Base-by-base conservation (phyloP, 495 filamentous ascomycete genomes). In the Daldinia grandis region DNA sequence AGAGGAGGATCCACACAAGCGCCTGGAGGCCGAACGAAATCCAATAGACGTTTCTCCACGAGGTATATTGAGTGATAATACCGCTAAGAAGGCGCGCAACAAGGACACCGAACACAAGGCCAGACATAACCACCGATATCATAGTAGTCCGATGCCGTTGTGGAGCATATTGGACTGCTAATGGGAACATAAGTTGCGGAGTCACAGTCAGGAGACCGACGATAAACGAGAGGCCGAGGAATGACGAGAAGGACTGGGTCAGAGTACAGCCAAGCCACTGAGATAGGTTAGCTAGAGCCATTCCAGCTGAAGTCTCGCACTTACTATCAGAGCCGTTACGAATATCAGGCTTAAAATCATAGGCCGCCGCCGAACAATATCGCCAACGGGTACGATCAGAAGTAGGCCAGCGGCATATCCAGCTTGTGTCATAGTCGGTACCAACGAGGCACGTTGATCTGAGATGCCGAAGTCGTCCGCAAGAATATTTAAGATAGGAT, bases 41-140 rank as follows among this genome's bases (percentile, higher is more conserved):
- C 91, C 91, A 95, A 81, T 94, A 96, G 19, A 95, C 87, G 67
- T 86, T 86, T 21, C 93, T 84, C 93, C 93, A 96, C 58, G 81
- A 78, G 0, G 86, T 87, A 71, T 87, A 92, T 50, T 91, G 83
- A 3, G 92, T 88, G 25, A 96, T 81, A 37, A 92, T 87, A 0
- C 93, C 93, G 7, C 91, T 90, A 10, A 95, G 85, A 5, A 95
- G 80, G 5, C 93, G 88, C 6, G 93, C 93, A 44, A 95, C 81
- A 0, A 96, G 86, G 53, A 95, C 83, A 15, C 92, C 92, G 3
- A 94, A 85, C 4, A 92, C 82, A 0, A 94, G 80, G n/a, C 92
- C 93, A 0, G 92, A 93, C 31, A 90, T 88, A 9, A 95, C 90
- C 71, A 94, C 86, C 17, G 90, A 90, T 1, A 85, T 72, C 86